A percentile compares a stretch with the other conserved stretches of the same genome.
Conservation (phyloP, 2,329 filamentous ascomycete species). For the Sarocladium strictum region DNA sequence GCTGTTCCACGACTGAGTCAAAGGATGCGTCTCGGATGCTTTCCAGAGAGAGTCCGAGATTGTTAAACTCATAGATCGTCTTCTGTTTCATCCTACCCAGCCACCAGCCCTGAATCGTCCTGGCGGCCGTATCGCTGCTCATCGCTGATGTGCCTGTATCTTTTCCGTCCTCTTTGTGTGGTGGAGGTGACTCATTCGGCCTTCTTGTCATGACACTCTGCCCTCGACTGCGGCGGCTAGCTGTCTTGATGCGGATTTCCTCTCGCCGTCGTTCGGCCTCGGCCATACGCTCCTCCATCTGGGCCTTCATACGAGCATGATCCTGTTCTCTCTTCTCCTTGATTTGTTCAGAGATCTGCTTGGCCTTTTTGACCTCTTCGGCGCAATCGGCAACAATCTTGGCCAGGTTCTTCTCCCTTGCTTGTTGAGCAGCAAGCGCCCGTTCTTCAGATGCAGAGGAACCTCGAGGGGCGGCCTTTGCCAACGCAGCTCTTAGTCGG, state of each 20-base stretch:
- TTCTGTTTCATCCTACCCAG: conserved; percentile 50
- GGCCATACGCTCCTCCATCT: conserved; percentile 75
- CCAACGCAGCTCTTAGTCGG: conserved; percentile 65
- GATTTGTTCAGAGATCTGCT: conserved; percentile 75
- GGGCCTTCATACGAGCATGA: conserved; percentile 59
- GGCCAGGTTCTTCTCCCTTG: conserved; percentile 72
- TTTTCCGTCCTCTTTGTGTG: conserved; percentile 38
- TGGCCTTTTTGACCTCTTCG: conserved; percentile 76
- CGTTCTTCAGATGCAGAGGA: conserved; percentile 66
- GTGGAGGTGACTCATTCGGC: conserved; percentile 40
- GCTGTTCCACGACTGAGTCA: conserved; percentile 64
- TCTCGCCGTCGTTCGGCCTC: conserved; percentile 69
- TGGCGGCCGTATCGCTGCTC: conserved; percentile 55
- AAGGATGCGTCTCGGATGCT: conserved; percentile 65
- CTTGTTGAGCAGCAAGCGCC: conserved; percentile 69
- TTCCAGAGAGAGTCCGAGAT: conserved; percentile 64
- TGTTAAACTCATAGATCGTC: conserved; percentile 59
- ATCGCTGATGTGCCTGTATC: conserved; percentile 31
- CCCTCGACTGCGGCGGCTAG: conserved; percentile 45
- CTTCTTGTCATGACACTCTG: conserved; percentile 48
- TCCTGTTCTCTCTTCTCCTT: conserved; percentile 76
- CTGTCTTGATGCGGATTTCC: conserved; percentile 52
- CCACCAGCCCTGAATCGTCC: conserved; percentile 67
- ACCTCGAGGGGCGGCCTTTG: conserved; percentile 62
- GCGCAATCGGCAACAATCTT: conserved; percentile 78